A percentile compares a stretch with the other conserved stretches of the same genome.
Conservation (phyloP, 768 basidiomycete genomes). For the Rhodotorula babjevae region DNA sequence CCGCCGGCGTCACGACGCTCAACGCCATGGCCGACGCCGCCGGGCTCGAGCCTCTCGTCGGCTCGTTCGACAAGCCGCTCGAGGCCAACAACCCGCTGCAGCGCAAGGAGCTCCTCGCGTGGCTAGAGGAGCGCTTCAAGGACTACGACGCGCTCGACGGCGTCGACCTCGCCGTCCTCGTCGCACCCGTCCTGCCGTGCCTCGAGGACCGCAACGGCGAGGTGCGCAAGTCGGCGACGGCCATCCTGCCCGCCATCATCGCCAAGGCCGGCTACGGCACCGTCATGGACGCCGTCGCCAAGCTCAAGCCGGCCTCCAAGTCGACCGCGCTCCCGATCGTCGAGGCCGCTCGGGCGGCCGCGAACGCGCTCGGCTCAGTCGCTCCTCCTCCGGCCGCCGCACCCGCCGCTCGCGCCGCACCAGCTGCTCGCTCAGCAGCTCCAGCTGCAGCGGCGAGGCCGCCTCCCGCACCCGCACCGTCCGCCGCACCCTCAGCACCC, state of each 20-base stretch:
- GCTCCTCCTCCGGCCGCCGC: constrained; percentile 1
- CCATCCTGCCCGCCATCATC: constrained; percentile 71
- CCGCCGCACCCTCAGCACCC: constrained; percentile 37
- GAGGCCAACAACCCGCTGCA: constrained; percentile 80
- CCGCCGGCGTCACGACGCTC: constrained; percentile 70
- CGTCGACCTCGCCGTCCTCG: constrained; percentile 69
- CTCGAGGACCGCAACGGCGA: constrained; percentile 88
- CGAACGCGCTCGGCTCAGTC: constrained; percentile 4
- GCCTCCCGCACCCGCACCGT: constrained; percentile 38
- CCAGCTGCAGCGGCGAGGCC: constrained; percentile 45
- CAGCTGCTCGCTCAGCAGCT: constrained; percentile 46
- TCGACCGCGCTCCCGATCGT: constrained; percentile 78
- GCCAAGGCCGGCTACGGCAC: constrained; percentile 71
- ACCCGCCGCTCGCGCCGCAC: constrained; percentile 43
- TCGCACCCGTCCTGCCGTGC: constrained; percentile 61
- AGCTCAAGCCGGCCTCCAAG: constrained; percentile 86
- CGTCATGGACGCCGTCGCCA: constrained; percentile 77
- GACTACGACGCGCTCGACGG: constrained; percentile 53
- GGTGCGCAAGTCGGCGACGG: constrained; percentile 84
- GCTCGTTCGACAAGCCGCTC: constrained; percentile 70
- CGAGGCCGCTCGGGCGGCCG: constrained; percentile 61
- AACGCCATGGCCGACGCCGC: constrained; percentile 77
- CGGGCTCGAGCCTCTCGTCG: constrained; percentile 73
- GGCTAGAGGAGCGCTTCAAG: constrained; percentile 59
- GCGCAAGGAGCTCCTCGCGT: constrained; percentile 69